Conservation (phyloP, 352 stramenopile genomes). For the Globisporangium cylindrosporum region DNA sequence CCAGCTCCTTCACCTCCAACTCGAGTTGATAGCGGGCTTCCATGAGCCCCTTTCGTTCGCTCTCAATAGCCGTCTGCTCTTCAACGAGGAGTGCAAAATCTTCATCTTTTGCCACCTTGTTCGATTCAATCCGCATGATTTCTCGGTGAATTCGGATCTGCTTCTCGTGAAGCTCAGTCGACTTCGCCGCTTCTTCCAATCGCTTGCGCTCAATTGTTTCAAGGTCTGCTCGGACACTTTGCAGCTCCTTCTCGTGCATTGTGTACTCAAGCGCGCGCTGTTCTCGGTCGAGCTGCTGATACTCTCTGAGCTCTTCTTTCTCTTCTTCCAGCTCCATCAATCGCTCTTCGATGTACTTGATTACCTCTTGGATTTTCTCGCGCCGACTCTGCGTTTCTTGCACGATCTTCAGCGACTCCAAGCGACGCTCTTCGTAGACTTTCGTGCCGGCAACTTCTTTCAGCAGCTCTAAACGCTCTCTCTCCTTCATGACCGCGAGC, state of each 20-base stretch:
- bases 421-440: conserved; percentile 98
- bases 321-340: conserved; percentile 97
- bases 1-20: conserved; percentile 76
- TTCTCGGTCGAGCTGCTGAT: conserved; percentile 94
- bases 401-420: conserved; percentile 96
- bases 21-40: conserved; percentile 77
- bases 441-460: conserved; percentile 98
- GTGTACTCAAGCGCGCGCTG: conserved; percentile 97
- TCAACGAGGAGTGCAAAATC: conserved; percentile 52
- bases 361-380: conserved; percentile 96
- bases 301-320: conserved; percentile 96
- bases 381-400: conserved; percentile 94
- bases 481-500: conserved; percentile 98
- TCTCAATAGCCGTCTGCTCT: conserved; percentile 50
- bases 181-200: conserved; percentile 41
- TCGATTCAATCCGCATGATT: conserved; percentile 50
- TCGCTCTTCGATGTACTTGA: conserved; percentile 93
- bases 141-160: conserved; percentile 53
- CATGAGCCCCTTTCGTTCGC: conserved; percentile 76
- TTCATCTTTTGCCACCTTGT: conserved; percentile 39
- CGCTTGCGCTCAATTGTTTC: conserved; percentile 70
- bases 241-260: conserved; percentile 90
- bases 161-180: conserved; percentile 68
- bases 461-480: conserved; percentile 95
- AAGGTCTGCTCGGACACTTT: conserved; percentile 55